Evolutionary conservation across 2,329 filamentous ascomycete genomes (phyloP), one percentile per base, ranked within the genome.

Genomic region (Rutstroemia sp.): DNA sequence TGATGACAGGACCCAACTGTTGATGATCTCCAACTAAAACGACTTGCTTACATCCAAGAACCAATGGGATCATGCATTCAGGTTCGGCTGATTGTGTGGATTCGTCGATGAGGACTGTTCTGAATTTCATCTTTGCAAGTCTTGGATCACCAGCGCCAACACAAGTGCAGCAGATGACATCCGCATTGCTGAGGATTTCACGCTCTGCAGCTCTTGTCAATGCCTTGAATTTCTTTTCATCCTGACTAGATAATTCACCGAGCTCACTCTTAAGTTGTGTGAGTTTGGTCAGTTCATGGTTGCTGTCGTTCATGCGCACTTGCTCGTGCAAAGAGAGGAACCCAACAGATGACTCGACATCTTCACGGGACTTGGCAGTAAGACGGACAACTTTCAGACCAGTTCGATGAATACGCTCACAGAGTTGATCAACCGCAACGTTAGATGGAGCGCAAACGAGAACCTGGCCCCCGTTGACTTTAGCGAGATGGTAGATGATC

Each of bases 11-110:
- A 0, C 94, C 94, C 62, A 99, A 83, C 71, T 99, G 94, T 73
- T 97, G 95, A 73, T 99, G 94, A 69, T 99, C 94, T 69, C 94
- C 94, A 44, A 99, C 94, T 38, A 99, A 81, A n/a, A 99, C 94
- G 50, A 96, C 91, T 72, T 99, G 94, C 76, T 99, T 99, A 78
- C 94, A 99, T 51, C 94, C 94, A 21, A 99, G 80, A 34, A 99
- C 92, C 42, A 99, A 78, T 17, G 94, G 94, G 65, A 99, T 99
- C 90, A 99, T 95, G 72, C 94, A 99, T 72, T 99, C 94, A 0
- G 94, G 94, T 71, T 99, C 94, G 2, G 94, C 94, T 16, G 94
- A 96, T 69, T 99, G 94, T 1, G 94, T 99, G 45, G 92, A 97
- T 73, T 99, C 94, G 68, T 99, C 94, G 63, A 99, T 97, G 42